A percentile compares a stretch with the other conserved stretches of the same genome.
These are phyloP conservation scores for Oryza longistaminata DNA, from an alignment of 176 grass and related monocot genomes.

Conservation along the genomic window DNA sequence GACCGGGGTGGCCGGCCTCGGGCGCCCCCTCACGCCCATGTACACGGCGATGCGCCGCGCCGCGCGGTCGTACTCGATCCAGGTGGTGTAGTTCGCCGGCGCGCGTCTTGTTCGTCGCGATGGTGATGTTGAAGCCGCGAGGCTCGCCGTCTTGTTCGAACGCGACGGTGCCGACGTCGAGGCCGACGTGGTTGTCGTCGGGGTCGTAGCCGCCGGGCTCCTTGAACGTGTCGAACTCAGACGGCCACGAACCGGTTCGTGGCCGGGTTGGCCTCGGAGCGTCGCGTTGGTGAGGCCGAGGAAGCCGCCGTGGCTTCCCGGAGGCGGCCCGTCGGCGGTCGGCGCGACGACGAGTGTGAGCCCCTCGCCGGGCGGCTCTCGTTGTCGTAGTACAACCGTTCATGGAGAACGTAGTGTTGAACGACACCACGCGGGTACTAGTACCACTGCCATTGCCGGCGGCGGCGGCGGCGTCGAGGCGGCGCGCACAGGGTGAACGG, in stretches of 20 bases:
- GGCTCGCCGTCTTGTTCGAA: slow-evolving; percentile 41
- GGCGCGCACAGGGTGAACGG: slow-evolving; percentile 49
- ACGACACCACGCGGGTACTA: slow-evolving; percentile 38
- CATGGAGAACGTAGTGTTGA: slow-evolving; percentile 60
- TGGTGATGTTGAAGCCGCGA: slow-evolving; percentile 41
- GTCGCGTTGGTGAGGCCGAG: slow-evolving; percentile 64
- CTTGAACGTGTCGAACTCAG: slow-evolving; percentile 65
- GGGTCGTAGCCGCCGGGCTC: slow-evolving; percentile 40
- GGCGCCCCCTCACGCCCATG: neutral
- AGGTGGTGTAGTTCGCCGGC: neutral
- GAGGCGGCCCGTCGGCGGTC: slow-evolving; percentile 6
- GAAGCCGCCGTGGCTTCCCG: slow-evolving; percentile 43
- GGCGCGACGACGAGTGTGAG: slow-evolving; percentile 50
- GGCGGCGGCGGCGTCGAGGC: neutral
- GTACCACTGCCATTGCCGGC: neutral
- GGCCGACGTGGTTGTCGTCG: slow-evolving; percentile 63
- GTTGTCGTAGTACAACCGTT: slow-evolving; percentile 42
- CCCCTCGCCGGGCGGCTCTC: slow-evolving; percentile 27
- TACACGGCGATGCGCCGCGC: slow-evolving; percentile 25
- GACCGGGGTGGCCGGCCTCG: slow-evolving; percentile 3
- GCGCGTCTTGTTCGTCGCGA: slow-evolving; percentile 28
- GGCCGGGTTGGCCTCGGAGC: neutral
- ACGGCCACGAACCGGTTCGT: slow-evolving; percentile 44
- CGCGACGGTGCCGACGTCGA: slow-evolving; percentile 57
- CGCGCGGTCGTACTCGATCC: neutral